Evolutionary conservation across 257 asterid species (phyloP).

Genomic region (Striga asiatica): DNA sequence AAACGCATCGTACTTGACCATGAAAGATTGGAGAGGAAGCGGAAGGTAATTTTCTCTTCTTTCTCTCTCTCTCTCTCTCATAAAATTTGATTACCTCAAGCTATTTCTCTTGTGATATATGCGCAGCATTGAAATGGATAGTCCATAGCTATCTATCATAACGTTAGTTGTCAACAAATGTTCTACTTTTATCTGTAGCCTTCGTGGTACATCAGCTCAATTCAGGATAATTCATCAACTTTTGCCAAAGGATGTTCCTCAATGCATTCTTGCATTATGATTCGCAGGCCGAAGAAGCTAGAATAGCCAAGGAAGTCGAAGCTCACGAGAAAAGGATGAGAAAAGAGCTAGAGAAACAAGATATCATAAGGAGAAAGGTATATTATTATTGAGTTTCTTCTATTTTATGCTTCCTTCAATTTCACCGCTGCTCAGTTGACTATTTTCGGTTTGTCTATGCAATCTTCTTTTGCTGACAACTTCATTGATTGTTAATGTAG

Average conservation of each 20-base stretch:
- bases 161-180: not conserved
- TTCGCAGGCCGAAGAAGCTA: slow-evolving; percentile 65
- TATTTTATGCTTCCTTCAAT: not conserved
- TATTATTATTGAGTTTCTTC: slow-evolving; percentile 4
- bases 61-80: not conserved
- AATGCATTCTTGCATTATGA: not conserved
- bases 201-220: not conserved
- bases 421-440: not conserved
- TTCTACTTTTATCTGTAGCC: not conserved
- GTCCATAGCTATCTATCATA: not conserved
- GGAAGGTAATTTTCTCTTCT: slow-evolving; percentile 42
- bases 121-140: not conserved
- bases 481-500: slow-evolving; percentile 25
- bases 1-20: slow-evolving; percentile 38
- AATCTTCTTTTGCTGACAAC: not conserved
- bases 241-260: not conserved
- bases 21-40: slow-evolving; percentile 70
- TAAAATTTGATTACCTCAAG: not conserved
- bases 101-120: not conserved
- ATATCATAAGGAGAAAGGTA: slow-evolving; percentile 63
- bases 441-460: not conserved
- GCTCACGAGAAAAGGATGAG: slow-evolving; percentile 80
- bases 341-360: slow-evolving; percentile 87
- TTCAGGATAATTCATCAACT: not conserved
- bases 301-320: slow-evolving; percentile 75